Evolutionary conservation across 306 rosid genomes (phyloP), one percentile per base, ranked within the genome.

Genomic region (Prunus dulcis): DNA sequence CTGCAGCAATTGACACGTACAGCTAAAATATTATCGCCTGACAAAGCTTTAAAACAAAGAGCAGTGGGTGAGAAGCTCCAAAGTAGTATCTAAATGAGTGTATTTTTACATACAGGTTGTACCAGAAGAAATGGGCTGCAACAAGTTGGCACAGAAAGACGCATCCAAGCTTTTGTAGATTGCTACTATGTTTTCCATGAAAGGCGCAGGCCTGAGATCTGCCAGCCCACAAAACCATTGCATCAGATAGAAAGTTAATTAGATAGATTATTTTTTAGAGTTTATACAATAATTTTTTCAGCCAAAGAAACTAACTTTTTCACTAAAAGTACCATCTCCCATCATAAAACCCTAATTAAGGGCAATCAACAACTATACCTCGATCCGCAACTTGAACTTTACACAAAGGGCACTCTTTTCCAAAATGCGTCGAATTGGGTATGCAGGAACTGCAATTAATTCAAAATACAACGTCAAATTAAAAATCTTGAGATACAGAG

Each of bases 141-240:
- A 72, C 46, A 88, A 22, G 52, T 83, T 84, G 55, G 91, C 71
- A 73, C 79, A 80, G 83, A 77, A 87, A 12, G 93, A 80, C 12
- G 87, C 84, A 41, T 89, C 92, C 88, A 96, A 75, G 74, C 87
- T 81, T 80, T 72, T 92, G 72, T 89, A 96, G 52, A 91, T 89
- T 2, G 79, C 67, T 9, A 86, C 97, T 82, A 96, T 75, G 66
- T 86, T 96, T 66, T 89, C 99, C 83, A 95, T 73, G 71, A 90
- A 88, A 56, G 93, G 88, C 72, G 81, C 66, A 41, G 75, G 76
- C 84, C 97, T 82, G 77, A 81, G 17, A 81, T 91, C 98, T 96
- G 85, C 79, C 65, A 81, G 46, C 6, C 64, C 55, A 72, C 19
- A 34, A 58, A 52, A 60, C 27, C 49, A 67, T 43, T 12, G n/a